Evolutionary conservation across 345 rosid genomes (phyloP).

Genomic region (Euphorbia pulcherrima): DNA sequence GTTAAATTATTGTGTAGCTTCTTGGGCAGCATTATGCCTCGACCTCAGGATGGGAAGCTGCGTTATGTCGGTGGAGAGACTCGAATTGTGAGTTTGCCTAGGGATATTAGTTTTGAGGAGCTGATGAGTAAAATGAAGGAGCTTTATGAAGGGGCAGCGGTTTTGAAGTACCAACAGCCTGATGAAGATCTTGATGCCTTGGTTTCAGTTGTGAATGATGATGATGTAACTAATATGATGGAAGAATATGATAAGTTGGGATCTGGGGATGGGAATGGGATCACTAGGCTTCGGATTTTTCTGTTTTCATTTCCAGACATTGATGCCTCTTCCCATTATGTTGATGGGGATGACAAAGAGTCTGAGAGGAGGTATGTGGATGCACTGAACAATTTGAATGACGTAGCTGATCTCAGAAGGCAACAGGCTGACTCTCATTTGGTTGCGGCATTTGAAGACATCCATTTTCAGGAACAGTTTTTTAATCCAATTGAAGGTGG

Average conservation of each 20-base stretch:
- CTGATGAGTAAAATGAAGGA: conserved; percentile 81
- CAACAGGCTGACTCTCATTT: conserved; percentile 55
- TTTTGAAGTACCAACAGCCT: conserved; percentile 92
- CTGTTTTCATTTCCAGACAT: conserved; percentile 66
- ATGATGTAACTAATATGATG: conserved; percentile 93
- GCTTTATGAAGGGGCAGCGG: conserved; percentile 67
- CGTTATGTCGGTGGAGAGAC: conserved; percentile 97
- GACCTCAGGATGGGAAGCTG: conserved; percentile 93
- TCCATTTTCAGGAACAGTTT: conserved; percentile 38
- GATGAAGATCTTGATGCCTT: conserved; percentile 99
- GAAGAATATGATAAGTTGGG: conserved; percentile 96
- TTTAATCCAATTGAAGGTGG: conserved; percentile 55
- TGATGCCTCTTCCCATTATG: conserved; percentile 56
- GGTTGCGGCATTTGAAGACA: conserved; percentile 36
- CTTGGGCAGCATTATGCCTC: conserved; percentile 83
- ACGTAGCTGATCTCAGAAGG: conserved; percentile 57
- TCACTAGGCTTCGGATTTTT: conserved; percentile 92
- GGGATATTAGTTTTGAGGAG: conserved; percentile 71
- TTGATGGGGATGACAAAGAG: conserved; percentile 78
- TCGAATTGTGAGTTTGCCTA: conserved; percentile 63
- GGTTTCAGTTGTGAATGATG: conserved; percentile 92
- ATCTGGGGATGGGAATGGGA: conserved; percentile 83
- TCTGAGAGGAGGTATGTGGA: conserved; percentile 92
- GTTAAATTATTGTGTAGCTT: conserved; percentile 89
- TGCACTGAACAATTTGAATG: conserved; percentile 81